Evolutionary conservation across 306 rosid species (phyloP), one percentile per base, ranked within the genome.

Genomic region (Sphenostylis stenocarpa): DNA sequence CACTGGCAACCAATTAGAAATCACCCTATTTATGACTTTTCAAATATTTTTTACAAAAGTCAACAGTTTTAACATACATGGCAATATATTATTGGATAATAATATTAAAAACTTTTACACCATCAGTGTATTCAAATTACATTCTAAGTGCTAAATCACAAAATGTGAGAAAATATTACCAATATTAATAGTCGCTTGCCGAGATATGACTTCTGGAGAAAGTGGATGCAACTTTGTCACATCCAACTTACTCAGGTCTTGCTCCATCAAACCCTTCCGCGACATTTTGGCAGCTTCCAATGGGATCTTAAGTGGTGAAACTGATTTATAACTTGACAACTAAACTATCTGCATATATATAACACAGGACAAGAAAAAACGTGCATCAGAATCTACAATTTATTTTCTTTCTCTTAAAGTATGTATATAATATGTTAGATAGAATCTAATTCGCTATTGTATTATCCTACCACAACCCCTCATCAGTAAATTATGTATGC

Each of bases 191-290:
- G 98, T 91, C 5, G 97, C 98, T 70, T 94, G 98, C 21, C 98
- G 95, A 14, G 98, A 94, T 82, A 94, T 94, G 79, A 91, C 98
- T 56, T 94, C 98, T 13, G 97, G 97, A 51, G 97, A 94, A 26
- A 91, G 97, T 2, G 98, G 98, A 86, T 91, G 93, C 79, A 91
- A 81, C 69, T 84, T 85, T 13, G 90, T 85, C 44, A 94, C 98
- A 87, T 94, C 98, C 96, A 94, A 79, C 76, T 89, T 94, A 80
- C 82, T 87, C 70, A 94, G 86, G 86, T 91, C 97, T 41, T 94
- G 96, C 53, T 94, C 98, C 98, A 94, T 94, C 85, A 93, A 90
- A 79, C 97, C 97, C 70, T 89, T 91, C 72, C 95, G 86, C 10
- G 97, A 87, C 98, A 93, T 93, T 74, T 84, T 88, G 82, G 23